Base-by-base conservation (phyloP, 169 alveolate genomes). In the Plasmodium vinckei region DNA sequence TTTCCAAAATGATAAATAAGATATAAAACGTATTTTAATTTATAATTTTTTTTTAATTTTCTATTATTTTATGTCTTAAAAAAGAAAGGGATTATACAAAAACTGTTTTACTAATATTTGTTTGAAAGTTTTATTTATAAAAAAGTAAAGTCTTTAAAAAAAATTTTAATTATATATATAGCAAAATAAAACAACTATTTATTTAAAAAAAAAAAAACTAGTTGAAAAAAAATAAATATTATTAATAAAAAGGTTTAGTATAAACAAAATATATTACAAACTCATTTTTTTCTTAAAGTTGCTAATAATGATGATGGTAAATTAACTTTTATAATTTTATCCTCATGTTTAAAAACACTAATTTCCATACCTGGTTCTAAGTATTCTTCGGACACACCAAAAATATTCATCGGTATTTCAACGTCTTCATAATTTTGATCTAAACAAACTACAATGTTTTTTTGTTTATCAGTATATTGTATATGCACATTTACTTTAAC, bases 341-440 rank as follows among this genome's bases (percentile, higher is more conserved):
- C 89, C 0, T 77, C 89, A 68, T 77, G 89, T 46, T 77, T 77
- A 13, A 64, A 77, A 59, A 77, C 71, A 21, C 71, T 64, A 49
- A 77, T 49, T 65, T 77, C 53, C 33, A 77, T 47, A 77, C 89
- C 89, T 25, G 89, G 89, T 23, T 77, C 65, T 44, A 77, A 57
- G 33, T 77, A 33, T 60, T 77, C 89, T 69, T 77, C 89, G 5
- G 89, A 19, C n/a, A 77, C 13, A 19, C 79, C 89, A 77, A 77
- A 77, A 9, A 77, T 64, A 39, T 33, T 64, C 56, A 77, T 12
- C 7, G 89, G 89, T 0, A 77, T 64, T 39, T 77, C 89, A 12
- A 77, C 42, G 46, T 77, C 89, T 77, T 77, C 79, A 77, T 77
- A 77, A 77, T 77, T 77, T 51, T 77, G 79, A 77, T 77, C 89